Base-by-base conservation (phyloP, 2,329 filamentous ascomycete species). In the Alternaria gansuensis region DNA sequence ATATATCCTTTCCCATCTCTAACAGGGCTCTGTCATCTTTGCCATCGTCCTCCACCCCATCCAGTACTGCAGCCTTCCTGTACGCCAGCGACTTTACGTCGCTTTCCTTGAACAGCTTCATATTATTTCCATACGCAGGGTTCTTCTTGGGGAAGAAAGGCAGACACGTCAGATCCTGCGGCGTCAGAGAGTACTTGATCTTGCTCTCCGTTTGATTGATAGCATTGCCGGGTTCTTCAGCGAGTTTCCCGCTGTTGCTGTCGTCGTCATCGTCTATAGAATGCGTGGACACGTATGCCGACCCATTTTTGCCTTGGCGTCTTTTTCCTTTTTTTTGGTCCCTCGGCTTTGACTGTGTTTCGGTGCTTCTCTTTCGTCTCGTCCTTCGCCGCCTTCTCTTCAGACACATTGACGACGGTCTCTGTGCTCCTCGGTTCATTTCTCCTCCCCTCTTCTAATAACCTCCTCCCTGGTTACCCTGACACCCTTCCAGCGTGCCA, bases 121-220 rank as follows among this genome's bases (percentile, higher is more conserved):
- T 60, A 11, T 33, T 60, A 11, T 63, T 63, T 11, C 62, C 57
- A 44, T 67, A 66, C 31, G 51, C 53, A 1, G 45, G 46, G 13
- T 64, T 65, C 21, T 43, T 52, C 29, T 60, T 66, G 1, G 52
- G 52, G 33, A 63, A 63, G 41, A 54, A 51, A 37, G 59, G 44
- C 26, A 66, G 23, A 7, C 56, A 57, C 4, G 46, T 54, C 13
- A 66, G 26, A 26, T 66, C 65, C 13, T 33, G 26, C 3, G 61
- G 61, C 14, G 55, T 43, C 4, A 66, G 49, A 10, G 24, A 17
- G 40, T 53, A 66, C 17, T 59, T 56, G 5, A 51, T 36, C 37
- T 63, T 60, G 23, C 59, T 49, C 4, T 64, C 61, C 2, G 63
- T 58, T 26, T 66, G 63, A 4, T 62, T 66, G 49, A 67, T 59